Evolutionary conservation across 2,329 filamentous ascomycete species (phyloP), one percentile per base, ranked within the genome.

Genomic region (Diaporthe sp.): DNA sequence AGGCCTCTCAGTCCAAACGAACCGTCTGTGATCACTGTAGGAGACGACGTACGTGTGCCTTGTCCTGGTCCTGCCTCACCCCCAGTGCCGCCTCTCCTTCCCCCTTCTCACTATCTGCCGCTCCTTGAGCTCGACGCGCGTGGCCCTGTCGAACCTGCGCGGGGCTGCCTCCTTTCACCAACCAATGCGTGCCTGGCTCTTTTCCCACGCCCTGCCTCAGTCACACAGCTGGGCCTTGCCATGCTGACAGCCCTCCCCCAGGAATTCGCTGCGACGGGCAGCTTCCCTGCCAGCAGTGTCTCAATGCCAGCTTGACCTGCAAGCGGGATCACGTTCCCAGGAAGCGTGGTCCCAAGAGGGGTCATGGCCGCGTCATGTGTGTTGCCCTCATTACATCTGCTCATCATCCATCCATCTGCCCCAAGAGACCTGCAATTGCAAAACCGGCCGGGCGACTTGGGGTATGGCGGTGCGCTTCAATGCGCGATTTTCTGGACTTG

Each of bases 291-390:
- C 90, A 90, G 82, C 91, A 92, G 80, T 92, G 91, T 81, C 83
- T 87, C 72, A 88, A 88, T 75, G 90, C 90, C 42, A 87, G 89
- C 34, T 86, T 92, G 76, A 87, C 84, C n/a, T 92, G 91, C 84
- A 92, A 90, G 78, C 90, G 91, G 81, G 91, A 92, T 79, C 90
- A 91, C 79, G 88, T 92, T 58, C 91, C 91, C 19, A 89, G 91
- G 82, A 92, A 92, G 82, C 89, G 92, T 78, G 91, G 91, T 3
- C 91, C 91, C 17, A 93, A 92, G 79, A 89, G 89, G 39, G 90
- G 89, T 68, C 87, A 90, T 76, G 91, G 91, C 46, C 90, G 91
- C 78, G 90, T 93, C 55, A 90, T 93, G 75, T 76, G 74, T 51
- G 75, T 61, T 42, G 53, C 71, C 37, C 28, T 13, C 44, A 60